Base-by-base conservation (phyloP, 805 yeast genomes). In the Metschnikowia lunata region DNA sequence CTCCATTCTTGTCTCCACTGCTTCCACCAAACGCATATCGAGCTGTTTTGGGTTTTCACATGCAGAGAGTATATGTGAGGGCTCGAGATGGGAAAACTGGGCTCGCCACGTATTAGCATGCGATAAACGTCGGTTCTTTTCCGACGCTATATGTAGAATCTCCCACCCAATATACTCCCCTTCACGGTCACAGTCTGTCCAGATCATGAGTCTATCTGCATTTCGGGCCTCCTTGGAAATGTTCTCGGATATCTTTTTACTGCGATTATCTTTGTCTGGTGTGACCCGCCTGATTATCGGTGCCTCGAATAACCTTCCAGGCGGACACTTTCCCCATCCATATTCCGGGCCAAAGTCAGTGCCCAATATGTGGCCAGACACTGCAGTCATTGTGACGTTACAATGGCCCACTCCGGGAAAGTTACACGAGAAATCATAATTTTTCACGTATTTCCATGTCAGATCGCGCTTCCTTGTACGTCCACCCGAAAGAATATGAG, bases 381-480 rank as follows among this genome's bases (percentile, higher is more conserved):
- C 97, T 30, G 95, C 77, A 0, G 99, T 93, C 86, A 93, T 86
- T 4, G 91, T 85, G 10, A 91, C 96, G 18, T 82, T 77, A 56
- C 95, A 83, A 7, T 58, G 59, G 0, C 95, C 95, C 39, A 38
- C 50, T 51, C 62, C 68, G 39, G 83, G 85, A 68, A 84, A 88
- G 50, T 75, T 69, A 63, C 75, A 88, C 15, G 66, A 67, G 62
- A 89, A 82, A 58, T 85, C 91, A 61, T 85, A 89, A 72, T 90
- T 91, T 59, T 80, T 81, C 51, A 85, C 81, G 64, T 72, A 89
- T 52, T 78, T 82, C 57, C 75, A 76, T 1, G 63, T 58, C 2
- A 88, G 71, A 40, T 72, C 64, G 30, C 85, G 67, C 13, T 74
- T 57, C 5, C 61, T 57, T 12, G 71, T 65, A 5, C 74, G 58